Conservation (phyloP, 192 early-diverging fungal genomes). For the Diversispora eburnea region DNA sequence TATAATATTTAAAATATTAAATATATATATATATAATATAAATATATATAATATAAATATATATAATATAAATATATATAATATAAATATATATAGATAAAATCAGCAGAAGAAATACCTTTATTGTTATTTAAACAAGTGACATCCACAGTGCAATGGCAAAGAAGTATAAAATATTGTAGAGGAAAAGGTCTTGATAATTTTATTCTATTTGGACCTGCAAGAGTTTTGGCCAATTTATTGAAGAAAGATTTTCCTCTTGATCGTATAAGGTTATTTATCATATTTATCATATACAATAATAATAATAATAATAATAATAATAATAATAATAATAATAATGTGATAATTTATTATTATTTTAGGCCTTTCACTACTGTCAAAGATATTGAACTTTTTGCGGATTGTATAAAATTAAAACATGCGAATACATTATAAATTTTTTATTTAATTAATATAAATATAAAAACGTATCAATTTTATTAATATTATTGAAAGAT, state of each 20-base stretch:
- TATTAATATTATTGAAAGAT: too few species aligned
- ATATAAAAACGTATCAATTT: too few species aligned
- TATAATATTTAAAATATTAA: too few species aligned
- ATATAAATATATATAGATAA: constrained; percentile 26
- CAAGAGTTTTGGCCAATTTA: constrained; percentile 84
- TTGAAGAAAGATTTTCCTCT: constrained; percentile 80
- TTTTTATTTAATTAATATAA: too few species aligned
- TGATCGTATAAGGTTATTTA: constrained; percentile 60
- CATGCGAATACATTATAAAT: not conserved
- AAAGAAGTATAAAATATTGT: constrained; percentile 74
- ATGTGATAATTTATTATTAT: not conserved
- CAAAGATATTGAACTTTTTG: constrained; percentile 2
- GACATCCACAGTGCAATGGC: constrained; percentile 86
- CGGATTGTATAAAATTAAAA: constrained; percentile 8
- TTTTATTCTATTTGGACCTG: constrained; percentile 85
- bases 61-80: too few species aligned
- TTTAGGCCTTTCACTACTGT: constrained; percentile 19
- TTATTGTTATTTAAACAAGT: constrained; percentile 73
- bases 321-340: not conserved
- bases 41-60: not conserved
- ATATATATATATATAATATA: not conserved
- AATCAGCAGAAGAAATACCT: constrained; percentile 55
- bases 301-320: not conserved
- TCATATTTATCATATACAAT: not conserved
- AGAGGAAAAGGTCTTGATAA: constrained; percentile 76